Conservation (phyloP, 2,329 filamentous ascomycete genomes). For the Immersiporthe knoxdaviesiana region DNA sequence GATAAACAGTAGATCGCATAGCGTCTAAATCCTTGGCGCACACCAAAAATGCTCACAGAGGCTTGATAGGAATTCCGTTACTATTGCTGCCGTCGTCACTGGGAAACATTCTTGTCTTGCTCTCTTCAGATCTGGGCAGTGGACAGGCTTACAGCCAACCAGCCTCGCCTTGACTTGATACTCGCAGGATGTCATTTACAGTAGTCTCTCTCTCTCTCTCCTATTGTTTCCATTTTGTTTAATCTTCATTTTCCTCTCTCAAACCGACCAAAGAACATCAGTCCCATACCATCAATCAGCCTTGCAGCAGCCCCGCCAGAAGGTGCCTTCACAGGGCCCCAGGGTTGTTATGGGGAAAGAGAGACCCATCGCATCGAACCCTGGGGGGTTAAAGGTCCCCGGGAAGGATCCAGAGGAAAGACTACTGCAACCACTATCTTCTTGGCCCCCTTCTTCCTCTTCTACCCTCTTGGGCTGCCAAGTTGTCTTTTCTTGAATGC, state of each 20-base stretch:
- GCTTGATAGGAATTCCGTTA: not conserved
- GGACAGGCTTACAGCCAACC: not conserved
- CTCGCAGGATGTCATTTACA: not conserved
- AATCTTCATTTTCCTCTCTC: too few species aligned
- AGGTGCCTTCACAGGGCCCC: not conserved
- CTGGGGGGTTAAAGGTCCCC: not conserved
- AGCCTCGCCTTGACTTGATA: not conserved
- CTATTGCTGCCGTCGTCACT: not conserved
- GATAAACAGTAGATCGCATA: not conserved
- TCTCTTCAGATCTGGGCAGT: not conserved
- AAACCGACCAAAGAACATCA: not conserved
- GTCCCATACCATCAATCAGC: not conserved
- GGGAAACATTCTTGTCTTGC: not conserved
- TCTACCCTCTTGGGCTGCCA: not conserved
- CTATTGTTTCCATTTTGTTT: not conserved
- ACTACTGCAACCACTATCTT: slow-evolving; percentile 3
- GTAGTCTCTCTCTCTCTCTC: not conserved
- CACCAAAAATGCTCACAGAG: not conserved
- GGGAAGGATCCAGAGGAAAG: not conserved
- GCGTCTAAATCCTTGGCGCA: slow-evolving; percentile 6
- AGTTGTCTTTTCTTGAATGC: not conserved
- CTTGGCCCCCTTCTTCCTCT: not conserved
- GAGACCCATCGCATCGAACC: not conserved
- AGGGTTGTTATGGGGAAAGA: not conserved
- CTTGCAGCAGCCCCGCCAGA: slow-evolving; percentile 3